A percentile compares a stretch with the other conserved stretches of the same genome.
phyloP scores from a whole-genome alignment of 169 alveolate genomes.

The Cyclospora cayetanensis region DNA sequence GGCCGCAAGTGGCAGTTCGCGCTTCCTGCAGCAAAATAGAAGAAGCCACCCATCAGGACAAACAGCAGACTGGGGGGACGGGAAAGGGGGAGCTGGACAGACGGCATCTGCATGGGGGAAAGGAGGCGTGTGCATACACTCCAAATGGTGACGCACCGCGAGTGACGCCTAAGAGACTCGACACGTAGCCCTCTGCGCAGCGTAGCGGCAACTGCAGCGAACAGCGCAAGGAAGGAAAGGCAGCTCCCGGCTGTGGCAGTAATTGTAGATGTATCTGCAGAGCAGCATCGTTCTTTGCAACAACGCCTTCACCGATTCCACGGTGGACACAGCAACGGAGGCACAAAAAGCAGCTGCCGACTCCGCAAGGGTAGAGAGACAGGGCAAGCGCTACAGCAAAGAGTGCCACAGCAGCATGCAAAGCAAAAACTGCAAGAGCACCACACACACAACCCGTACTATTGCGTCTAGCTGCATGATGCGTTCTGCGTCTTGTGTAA shows the following conservation, averaged over 20 bases:
- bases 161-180: background rate
- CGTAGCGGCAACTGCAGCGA: slow-evolving; percentile 38
- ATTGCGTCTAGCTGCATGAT: background rate
- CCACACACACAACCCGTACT: too few species aligned
- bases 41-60: background rate
- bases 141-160: slow-evolving; percentile 42
- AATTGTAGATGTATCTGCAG: background rate
- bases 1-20: background rate
- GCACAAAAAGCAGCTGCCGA: slow-evolving; percentile 4
- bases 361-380: background rate
- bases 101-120: background rate
- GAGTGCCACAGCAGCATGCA: background rate
- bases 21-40: background rate
- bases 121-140: too few species aligned
- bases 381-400: background rate
- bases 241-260: background rate
- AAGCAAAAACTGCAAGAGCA: background rate
- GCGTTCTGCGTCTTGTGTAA: background rate
- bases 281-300: background rate
- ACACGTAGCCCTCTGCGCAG: slow-evolving; percentile 22
- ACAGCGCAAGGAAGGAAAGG: background rate
- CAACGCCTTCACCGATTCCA: background rate
- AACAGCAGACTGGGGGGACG: background rate
- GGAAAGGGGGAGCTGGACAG: background rate
- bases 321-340: background rate